Evolutionary conservation across 352 stramenopile genomes (phyloP), one percentile per base, ranked within the genome.

Genomic region (Albugo candida): DNA sequence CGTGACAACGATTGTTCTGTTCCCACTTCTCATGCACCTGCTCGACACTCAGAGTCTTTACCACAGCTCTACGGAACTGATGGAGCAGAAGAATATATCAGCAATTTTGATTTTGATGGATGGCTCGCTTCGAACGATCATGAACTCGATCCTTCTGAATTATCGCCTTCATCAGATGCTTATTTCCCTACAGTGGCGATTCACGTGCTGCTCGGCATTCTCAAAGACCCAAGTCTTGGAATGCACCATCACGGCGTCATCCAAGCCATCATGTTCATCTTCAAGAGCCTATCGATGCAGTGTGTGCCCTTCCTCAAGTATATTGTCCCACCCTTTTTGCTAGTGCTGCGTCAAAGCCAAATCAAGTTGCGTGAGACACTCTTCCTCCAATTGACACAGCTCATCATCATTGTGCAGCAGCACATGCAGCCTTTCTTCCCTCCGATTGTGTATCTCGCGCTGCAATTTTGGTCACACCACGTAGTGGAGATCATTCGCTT

Each of bases 201-300:
- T 48, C 81, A 97, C 51, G 89, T 94, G 13, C 58, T 99, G 24
- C 84, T 98, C 49, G 70, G 82, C 13, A 97, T 98, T 49, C 78
- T 99, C 34, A 86, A 93, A 31, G 93, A 99, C 54, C 73, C 84
- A 12, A 96, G 87, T 11, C 66, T 99, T 11, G 86, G 85, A 46
- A 83, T 87, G 20, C 91, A 99, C 52, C 95, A 99, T 58, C 79
- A 93, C 19, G 76, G 94, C 50, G 93, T 97, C 17, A 97, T 98
- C 49, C 95, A 99, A 51, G 92, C 95, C 16, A 89, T 99, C 21
- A 98, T 97, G 76, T 97, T 97, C 48, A 98, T 99, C 49, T 98
- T 99, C 72, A 95, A 97, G 55, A 92, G 80, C 40, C 64, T 99
- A 1, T 94, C 88, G 2, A 69, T 91, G 1, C 81, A 92, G 50